Base-by-base conservation (phyloP, 1,284 basidiomycete genomes). In the Pseudozyma thailandica region DNA sequence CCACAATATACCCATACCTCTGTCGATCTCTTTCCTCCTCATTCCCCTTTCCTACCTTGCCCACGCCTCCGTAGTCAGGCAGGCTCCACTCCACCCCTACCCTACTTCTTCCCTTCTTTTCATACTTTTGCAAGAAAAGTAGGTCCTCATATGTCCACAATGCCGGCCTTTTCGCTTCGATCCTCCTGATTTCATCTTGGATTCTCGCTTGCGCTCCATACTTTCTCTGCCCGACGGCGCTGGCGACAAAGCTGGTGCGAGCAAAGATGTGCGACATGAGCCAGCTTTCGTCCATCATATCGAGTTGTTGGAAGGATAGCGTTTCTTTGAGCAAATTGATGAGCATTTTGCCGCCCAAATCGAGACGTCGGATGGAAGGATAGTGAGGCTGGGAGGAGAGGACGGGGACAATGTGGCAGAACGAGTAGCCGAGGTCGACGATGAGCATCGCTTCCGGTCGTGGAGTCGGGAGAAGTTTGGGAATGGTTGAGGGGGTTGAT, bases 271-370 rank as follows among this genome's bases (percentile, higher is more conserved):
- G 88, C 84, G 94, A 93, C 84, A 96, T 90, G 77, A 97, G 90
- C 83, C 91, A 89, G 1, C 92, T 93, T 84, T 96, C 91, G 80
- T 97, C 93, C 89, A 94, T 93, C 91, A 97, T 93, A 83, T 97
- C 93, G 91, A 92, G 95, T 80, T 98, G 94, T 28, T 93, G 89
- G 83, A 92, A 97, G 12, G 93, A 95, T 12, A 95, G 88, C 47
- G 94, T 87, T 80, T 94, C 92, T 79, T 97, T 96, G 31, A 98
- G 87, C 51, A 95, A 91, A 84, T 96, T 97, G 25, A 94, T 97
- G 55, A 98, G 84, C 13, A 97, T 86, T 84, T 96, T 96, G 49
- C 94, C 94, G 50, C 94, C 94, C 26, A 96, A 88, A 75, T 96
- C 93, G 79, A 97, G 88, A 71, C 94, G 94, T 78, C 60, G 47